These are phyloP conservation scores for Solanum hybrid DNA, from an alignment of 305 asterid genomes.

Conservation along the genomic window DNA sequence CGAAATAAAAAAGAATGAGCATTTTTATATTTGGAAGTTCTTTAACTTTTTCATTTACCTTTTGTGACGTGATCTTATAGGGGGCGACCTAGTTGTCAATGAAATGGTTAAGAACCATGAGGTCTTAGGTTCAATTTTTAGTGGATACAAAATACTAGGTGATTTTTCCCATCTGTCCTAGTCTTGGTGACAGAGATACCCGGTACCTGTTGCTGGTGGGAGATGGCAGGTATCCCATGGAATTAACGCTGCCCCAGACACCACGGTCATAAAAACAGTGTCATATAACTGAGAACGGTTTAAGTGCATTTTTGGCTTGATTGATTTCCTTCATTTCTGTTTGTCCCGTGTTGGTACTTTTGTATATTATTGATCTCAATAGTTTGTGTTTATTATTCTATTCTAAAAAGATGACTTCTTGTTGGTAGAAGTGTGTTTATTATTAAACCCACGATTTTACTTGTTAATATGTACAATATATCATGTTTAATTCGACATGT, in stretches of 20 bases:
- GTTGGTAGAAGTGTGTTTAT: background rate
- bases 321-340: background rate
- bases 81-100: background rate
- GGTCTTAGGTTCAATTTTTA: background rate
- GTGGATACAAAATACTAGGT: background rate
- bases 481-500: background rate
- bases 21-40: background rate
- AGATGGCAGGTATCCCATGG: background rate
- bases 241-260: background rate
- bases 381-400: background rate
- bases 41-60: background rate
- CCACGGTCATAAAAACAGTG: background rate
- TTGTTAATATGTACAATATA: background rate
- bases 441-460: background rate
- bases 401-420: background rate
- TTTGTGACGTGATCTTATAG: background rate
- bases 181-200: background rate
- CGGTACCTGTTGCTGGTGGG: background rate
- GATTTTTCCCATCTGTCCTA: background rate
- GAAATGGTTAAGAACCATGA: background rate
- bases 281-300: background rate
- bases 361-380: background rate
- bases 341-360: background rate
- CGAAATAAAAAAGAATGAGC: background rate
- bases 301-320: background rate